Evolutionary conservation across 495 filamentous ascomycete genomes (phyloP).

Genomic region (Hyaloscypha hepaticicola): DNA sequence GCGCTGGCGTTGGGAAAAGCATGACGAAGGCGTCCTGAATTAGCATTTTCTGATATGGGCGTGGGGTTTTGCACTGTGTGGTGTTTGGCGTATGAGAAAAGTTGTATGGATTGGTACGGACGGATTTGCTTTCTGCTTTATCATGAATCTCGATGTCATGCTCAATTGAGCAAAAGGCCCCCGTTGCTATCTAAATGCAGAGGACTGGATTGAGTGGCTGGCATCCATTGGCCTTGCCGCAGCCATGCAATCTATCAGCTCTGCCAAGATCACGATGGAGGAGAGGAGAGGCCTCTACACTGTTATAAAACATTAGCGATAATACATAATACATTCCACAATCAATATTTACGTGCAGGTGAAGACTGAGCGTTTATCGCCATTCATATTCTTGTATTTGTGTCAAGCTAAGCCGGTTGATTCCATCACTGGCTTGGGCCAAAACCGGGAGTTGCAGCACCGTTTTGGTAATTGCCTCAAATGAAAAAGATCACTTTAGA

Average conservation of each 20-base stretch:
- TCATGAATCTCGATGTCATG: background rate
- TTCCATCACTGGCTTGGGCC: too few species aligned
- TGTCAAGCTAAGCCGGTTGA: too few species aligned
- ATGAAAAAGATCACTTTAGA: too few species aligned
- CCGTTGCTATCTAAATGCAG: background rate
- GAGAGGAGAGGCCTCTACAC: background rate
- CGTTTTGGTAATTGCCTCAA: too few species aligned
- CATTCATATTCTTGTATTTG: too few species aligned
- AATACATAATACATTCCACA: background rate
- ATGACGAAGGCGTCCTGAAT: constrained; percentile 9
- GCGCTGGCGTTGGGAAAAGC: constrained; percentile 15
- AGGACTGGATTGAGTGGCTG: background rate
- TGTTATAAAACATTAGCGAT: background rate
- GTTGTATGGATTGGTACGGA: background rate
- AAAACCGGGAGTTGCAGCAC: too few species aligned
- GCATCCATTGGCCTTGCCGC: background rate
- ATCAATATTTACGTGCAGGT: too few species aligned
- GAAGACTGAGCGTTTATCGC: too few species aligned
- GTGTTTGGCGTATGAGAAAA: background rate
- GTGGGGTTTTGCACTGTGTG: constrained; percentile 1
- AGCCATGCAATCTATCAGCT: background rate
- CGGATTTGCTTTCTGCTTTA: background rate
- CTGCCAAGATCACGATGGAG: background rate
- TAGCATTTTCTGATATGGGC: background rate
- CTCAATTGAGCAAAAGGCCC: background rate